phyloP scores from a whole-genome alignment of 352 stramenopile genomes.

The Phytophthora hibernalis region DNA sequence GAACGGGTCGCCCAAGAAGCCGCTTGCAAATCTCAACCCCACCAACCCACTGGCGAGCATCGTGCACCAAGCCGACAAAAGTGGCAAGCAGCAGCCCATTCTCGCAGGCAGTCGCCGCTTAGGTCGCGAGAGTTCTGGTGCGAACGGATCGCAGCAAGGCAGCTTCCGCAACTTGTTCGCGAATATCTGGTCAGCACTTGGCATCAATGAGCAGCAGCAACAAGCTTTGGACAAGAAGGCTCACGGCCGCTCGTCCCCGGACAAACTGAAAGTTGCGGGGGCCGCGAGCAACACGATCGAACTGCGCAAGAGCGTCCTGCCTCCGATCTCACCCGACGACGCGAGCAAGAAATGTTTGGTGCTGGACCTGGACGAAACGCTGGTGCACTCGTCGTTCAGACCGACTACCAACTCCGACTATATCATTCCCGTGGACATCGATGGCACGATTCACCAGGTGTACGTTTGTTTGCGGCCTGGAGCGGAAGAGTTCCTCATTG shows the following conservation, averaged over 20 bases:
- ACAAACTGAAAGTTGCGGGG: constrained; percentile 33
- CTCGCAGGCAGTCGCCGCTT: constrained; percentile 29
- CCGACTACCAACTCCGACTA: constrained; percentile 95
- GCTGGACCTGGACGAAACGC: constrained; percentile 97
- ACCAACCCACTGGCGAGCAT: constrained; percentile 61
- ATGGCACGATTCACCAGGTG: constrained; percentile 86
- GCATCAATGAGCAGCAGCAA: constrained; percentile 68
- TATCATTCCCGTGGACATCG: constrained; percentile 98
- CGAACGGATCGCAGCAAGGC: constrained; percentile 38
- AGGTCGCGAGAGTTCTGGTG: constrained; percentile 33
- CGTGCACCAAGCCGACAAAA: constrained; percentile 73
- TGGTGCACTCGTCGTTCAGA: constrained; percentile 98
- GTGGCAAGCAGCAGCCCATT: constrained; percentile 60
- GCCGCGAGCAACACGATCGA: constrained; percentile 49
- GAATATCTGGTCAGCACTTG: constrained; percentile 73
- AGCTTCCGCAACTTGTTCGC: constrained; percentile 73
- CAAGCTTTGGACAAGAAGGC: constrained; percentile 40
- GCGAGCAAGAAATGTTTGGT: constrained; percentile 91
- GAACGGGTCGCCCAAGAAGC: constrained; percentile 43
- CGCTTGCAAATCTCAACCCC: constrained; percentile 45
- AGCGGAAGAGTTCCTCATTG: constrained; percentile 96
- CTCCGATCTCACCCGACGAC: constrained; percentile 51
- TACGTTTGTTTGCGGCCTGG: constrained; percentile 94
- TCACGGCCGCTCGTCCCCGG: constrained; percentile 29
- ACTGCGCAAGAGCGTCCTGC: constrained; percentile 67